These are phyloP conservation scores for Neonectria ditissima DNA, from an alignment of 2,329 filamentous ascomycete genomes.

Conservation along the genomic window DNA sequence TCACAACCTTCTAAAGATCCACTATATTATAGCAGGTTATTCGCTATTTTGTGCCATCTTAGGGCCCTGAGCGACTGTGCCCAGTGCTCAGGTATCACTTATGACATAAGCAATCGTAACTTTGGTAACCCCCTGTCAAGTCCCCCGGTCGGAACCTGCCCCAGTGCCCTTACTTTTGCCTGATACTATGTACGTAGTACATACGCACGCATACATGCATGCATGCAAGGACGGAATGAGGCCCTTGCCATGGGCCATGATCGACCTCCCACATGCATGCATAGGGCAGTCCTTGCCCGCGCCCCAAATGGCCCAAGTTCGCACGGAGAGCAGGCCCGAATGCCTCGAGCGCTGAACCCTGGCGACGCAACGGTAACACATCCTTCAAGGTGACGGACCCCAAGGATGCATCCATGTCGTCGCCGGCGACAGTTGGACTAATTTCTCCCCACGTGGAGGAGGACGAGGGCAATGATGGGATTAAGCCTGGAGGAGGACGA, in stretches of 20 bases:
- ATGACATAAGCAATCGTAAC: too few species aligned
- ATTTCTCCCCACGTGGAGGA: constrained; percentile 20
- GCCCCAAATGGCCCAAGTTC: not conserved
- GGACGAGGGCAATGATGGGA: not conserved
- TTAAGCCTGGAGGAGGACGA: not conserved
- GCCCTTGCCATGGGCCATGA: not conserved
- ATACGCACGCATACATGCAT: not conserved
- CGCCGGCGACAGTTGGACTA: not conserved
- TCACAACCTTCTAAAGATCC: too few species aligned
- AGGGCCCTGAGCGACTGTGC: too few species aligned
- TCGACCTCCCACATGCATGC: constrained; percentile 21
- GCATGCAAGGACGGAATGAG: not conserved
- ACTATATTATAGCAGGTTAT: too few species aligned
- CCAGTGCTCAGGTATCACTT: too few species aligned
- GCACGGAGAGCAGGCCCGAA: constrained; percentile 22
- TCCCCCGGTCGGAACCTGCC: too few species aligned
- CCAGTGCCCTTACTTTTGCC: too few species aligned
- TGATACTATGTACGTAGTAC: too few species aligned
- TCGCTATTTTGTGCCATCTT: too few species aligned
- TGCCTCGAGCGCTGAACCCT: constrained; percentile 20
- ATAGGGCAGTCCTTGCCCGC: not conserved
- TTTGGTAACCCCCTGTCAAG: too few species aligned
- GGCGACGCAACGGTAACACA: not conserved
- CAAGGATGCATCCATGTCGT: constrained; percentile 3
- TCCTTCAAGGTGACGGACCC: not conserved